Conservation (phyloP, 2,329 filamentous ascomycete genomes). For the Xylaria sp. region DNA sequence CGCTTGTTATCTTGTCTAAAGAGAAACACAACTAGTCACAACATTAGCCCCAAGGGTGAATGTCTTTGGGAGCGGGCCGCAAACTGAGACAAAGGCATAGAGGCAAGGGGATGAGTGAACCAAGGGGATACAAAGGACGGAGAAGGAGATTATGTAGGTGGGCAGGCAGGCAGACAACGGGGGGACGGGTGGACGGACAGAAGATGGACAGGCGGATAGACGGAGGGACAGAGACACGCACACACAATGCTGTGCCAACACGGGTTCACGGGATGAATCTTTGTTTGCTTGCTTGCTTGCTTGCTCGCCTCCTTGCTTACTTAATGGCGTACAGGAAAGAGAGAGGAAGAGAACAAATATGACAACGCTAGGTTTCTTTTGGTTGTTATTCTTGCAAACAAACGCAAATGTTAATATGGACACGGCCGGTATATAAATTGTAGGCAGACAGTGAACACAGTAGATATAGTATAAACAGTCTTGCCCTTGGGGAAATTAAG, state of each 20-base stretch:
- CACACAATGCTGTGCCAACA: slow-evolving; percentile 1
- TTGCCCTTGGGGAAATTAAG: not conserved
- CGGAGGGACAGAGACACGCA: not conserved
- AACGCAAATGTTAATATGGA: not conserved
- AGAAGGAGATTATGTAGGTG: not conserved
- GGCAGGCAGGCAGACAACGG: not conserved
- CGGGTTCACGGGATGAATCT: not conserved
- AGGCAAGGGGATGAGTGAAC: not conserved
- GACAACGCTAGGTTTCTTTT: not conserved
- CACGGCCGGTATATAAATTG: not conserved
- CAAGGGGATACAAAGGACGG: not conserved
- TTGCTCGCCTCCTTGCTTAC: not conserved
- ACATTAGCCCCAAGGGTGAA: not conserved
- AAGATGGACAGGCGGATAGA: not conserved
- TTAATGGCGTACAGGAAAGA: not conserved
- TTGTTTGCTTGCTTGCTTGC: not conserved
- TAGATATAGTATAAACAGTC: not conserved
- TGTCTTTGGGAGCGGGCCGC: slow-evolving; percentile 7
- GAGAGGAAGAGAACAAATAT: not conserved
- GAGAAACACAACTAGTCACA: slow-evolving; percentile 21
- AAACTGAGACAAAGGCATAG: slow-evolving; percentile 12
- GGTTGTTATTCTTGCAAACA: not conserved
- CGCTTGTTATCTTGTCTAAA: slow-evolving; percentile 10
- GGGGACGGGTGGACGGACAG: not conserved
- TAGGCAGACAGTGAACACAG: not conserved